Evolutionary conservation across 2,329 filamentous ascomycete genomes (phyloP), one percentile per base, ranked within the genome.

Genomic region (Scortechinia acanthostroma): DNA sequence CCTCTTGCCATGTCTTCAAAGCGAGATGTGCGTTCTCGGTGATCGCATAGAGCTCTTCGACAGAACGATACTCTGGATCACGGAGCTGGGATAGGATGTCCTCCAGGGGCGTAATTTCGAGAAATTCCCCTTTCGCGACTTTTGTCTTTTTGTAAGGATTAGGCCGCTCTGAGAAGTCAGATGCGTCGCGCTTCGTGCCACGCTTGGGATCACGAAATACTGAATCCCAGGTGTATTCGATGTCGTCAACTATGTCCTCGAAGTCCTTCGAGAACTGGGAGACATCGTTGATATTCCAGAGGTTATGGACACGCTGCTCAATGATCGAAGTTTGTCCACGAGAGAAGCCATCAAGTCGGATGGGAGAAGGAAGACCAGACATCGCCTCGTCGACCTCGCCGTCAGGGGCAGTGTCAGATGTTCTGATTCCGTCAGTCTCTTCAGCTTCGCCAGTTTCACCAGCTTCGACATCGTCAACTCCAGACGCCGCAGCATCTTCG

Each of bases 1-100:
- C 77, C 46, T 79, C 71, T 54, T 83, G 78, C 62, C 77, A 74
- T 33, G 66, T 57, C 51, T 69, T 68, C 48, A 83, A 61, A 13
- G 73, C 72, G 25, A 59, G 58, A 22, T 71, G 70, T 1, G 71
- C 70, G 52, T 80, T 77, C 21, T 68, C 64, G 1, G 77, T 73
- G n/a, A 78, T 59, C 2, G 64, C 61, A 49, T 77, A 77, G 0
- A 82, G 66, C 47, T 71, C 70, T n/a, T 72, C 70, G 0, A 65
- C 68, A 10, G 71, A 64, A 47, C 74, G 66, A 16, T 53, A 50
- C 45, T 64, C 57, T 1, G 62, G 61, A 23, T 63, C 56, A 42
- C 58, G 58, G 20, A 68, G 55, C 42, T 60, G 55, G 45, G 53
- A 53, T n/a, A 65, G 42, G 25, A 62, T 58, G 2, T 59, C 17